These are phyloP conservation scores for Podospora pseudopauciseta DNA, from an alignment of 495 filamentous ascomycete genomes.

Conservation along the genomic window DNA sequence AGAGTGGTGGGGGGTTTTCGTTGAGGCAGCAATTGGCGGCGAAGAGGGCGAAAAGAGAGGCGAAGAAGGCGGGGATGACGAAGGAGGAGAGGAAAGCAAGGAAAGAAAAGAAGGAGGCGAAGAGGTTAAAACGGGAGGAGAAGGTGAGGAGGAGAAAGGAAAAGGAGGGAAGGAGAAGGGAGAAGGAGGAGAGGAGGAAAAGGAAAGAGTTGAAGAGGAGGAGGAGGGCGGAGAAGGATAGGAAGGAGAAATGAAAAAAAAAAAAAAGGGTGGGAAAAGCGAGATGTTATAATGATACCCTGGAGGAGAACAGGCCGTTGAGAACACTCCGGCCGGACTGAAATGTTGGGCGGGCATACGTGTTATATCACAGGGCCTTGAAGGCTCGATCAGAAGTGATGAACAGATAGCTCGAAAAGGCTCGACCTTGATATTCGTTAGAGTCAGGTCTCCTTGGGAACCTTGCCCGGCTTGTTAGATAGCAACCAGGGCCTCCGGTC, in stretches of 20 bases:
- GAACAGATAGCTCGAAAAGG: neutral
- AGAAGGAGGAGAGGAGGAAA: conserved; percentile 29
- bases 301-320: neutral
- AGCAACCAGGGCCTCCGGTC: conserved; percentile 79
- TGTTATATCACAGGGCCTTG: neutral
- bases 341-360: neutral
- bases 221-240: conserved; percentile 16
- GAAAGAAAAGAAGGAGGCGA: conserved; percentile 40
- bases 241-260: neutral
- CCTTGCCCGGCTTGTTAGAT: conserved; percentile 65
- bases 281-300: neutral
- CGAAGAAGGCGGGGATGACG: conserved; percentile 25
- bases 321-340: neutral
- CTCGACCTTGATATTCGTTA: neutral
- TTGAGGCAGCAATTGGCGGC: conserved; percentile 10
- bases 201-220: conserved; percentile 10
- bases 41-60: conserved; percentile 25
- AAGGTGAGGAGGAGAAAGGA: conserved; percentile 30
- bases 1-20: conserved; percentile 23
- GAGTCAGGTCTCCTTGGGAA: conserved; percentile 50
- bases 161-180: conserved; percentile 2
- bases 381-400: neutral
- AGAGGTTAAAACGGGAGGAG: conserved; percentile 46
- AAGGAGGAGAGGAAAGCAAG: conserved; percentile 40
- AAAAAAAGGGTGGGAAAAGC: neutral